Conservation (phyloP, 2,329 filamentous ascomycete genomes). For the Arachnopeziza araneosa region DNA sequence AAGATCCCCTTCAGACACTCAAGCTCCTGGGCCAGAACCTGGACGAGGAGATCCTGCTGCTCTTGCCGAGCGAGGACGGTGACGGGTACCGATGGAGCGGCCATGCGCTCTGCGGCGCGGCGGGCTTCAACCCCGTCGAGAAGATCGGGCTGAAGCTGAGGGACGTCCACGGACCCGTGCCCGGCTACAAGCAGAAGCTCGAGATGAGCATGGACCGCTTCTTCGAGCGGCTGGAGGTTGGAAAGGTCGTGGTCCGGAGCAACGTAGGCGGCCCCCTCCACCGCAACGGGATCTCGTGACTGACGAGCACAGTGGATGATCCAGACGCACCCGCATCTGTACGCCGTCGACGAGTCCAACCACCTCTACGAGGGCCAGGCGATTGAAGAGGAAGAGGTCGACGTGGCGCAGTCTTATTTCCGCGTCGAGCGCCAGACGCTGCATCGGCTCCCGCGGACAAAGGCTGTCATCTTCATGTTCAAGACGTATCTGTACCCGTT, state of each 20-base stretch:
- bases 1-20: constrained; percentile 37
- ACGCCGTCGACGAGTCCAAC: constrained; percentile 30
- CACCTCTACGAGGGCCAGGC: constrained; percentile 37
- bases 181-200: constrained; percentile 50
- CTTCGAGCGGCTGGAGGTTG: constrained; percentile 48
- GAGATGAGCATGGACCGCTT: constrained; percentile 57
- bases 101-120: constrained; percentile 51
- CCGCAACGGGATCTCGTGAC: too few species aligned
- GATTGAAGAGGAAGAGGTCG: constrained; percentile 1
- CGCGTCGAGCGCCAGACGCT: constrained; percentile 57
- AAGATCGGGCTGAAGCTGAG: constrained; percentile 48
- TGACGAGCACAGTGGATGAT: constrained; percentile 36
- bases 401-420: constrained; percentile 36
- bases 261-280: constrained; percentile 39
- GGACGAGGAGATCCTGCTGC: constrained; percentile 55
- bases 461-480: constrained; percentile 54
- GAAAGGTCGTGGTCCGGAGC: constrained; percentile 47
- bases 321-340: constrained; percentile 37
- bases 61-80: constrained; percentile 39
- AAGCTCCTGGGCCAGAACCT: constrained; percentile 44
- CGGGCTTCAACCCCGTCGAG: constrained; percentile 49
- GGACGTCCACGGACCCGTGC: constrained; percentile 54
- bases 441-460: constrained; percentile 48
- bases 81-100: constrained; percentile 47
- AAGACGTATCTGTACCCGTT: constrained; percentile 58